Evolutionary conservation across 2,329 filamentous ascomycete genomes (phyloP).

Genomic region (Phialocephala sp.): DNA sequence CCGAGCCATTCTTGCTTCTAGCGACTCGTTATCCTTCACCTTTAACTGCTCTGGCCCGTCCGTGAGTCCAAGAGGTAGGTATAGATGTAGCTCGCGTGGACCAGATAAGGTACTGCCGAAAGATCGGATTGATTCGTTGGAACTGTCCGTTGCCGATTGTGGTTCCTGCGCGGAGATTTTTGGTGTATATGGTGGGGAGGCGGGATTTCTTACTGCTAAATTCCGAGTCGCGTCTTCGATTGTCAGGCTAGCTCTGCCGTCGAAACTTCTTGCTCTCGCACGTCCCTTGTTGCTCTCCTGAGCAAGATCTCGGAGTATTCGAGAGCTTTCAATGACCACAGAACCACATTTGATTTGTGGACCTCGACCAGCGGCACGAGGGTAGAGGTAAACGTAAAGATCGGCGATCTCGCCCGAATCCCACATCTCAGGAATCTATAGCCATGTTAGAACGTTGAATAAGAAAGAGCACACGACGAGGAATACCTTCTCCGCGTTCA

Average conservation of each 20-base stretch:
- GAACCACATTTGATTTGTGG: conserved; percentile 66
- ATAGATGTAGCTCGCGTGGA: conserved; percentile 55
- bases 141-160: conserved; percentile 32
- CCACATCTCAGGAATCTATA: conserved; percentile 69
- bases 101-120: conserved; percentile 36
- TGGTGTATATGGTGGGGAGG: conserved; percentile 47
- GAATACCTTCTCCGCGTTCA: conserved; percentile 60
- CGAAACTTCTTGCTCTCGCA: conserved; percentile 50
- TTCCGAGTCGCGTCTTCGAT: conserved; percentile 55
- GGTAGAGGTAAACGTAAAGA: conserved; percentile 62
- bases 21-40: conserved; percentile 38
- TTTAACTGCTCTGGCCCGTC: not conserved
- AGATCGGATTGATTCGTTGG: conserved; percentile 31
- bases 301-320: conserved; percentile 28
- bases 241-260: conserved; percentile 48
- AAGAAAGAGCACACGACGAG: not conserved
- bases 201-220: conserved; percentile 41
- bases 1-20: conserved; percentile 56
- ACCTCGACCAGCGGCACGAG: conserved; percentile 54
- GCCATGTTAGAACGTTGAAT: conserved; percentile 23
- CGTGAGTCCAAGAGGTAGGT: conserved; percentile 51
- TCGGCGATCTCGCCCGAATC: conserved; percentile 57
- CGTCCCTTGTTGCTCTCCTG: conserved; percentile 27
- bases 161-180: conserved; percentile 22
- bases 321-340: conserved; percentile 58